Evolutionary conservation across 1,284 basidiomycete genomes (phyloP), one percentile per base, ranked within the genome.

Genomic region (Gomphus bonarii): DNA sequence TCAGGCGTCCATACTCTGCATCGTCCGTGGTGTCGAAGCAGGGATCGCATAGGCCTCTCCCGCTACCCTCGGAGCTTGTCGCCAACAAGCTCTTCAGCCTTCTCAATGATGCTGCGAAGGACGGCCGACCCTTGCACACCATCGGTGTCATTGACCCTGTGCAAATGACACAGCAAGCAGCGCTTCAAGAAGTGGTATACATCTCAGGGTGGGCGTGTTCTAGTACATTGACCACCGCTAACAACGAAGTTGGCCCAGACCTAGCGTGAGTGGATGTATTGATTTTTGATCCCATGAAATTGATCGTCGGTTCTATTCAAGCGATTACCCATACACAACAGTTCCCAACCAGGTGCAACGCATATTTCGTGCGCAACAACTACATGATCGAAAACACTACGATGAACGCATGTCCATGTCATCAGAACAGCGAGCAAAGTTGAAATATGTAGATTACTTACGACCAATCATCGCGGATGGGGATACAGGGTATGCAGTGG

Each of bases 111-210:
- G 85, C 87, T 51, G 79, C 80, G n/a, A 75, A 74, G 40, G 78
- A 79, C 50, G 78, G 80, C 31, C 73, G 75, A 61, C 91, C 91
- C 0, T 77, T 92, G 11, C 88, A 89, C 63, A 94, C 91, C 4
- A 84, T 93, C 80, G 91, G 91, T 38, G 91, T 88, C 14, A 85
- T 95, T 61, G 92, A 95, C 67, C 93, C 92, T 0, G 81, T 94
- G 3, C 92, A 95, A 72, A 91, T 94, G 85, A 92, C 93, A 0
- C 95, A 99, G 72, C 97, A 98, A 94, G 97, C 94, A 8, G 81
- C 81, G 65, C 82, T 94, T 70, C 91, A 97, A 66, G 92, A 98
- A 68, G 88, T 92, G 22, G 88, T 98, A 50, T 99, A 99, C 69
- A 80, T 99, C 28, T 97, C 92, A 42, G 95, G 95, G 28, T 99